Conservation (phyloP, 306 rosid genomes). For the Acmispon strigosus region DNA sequence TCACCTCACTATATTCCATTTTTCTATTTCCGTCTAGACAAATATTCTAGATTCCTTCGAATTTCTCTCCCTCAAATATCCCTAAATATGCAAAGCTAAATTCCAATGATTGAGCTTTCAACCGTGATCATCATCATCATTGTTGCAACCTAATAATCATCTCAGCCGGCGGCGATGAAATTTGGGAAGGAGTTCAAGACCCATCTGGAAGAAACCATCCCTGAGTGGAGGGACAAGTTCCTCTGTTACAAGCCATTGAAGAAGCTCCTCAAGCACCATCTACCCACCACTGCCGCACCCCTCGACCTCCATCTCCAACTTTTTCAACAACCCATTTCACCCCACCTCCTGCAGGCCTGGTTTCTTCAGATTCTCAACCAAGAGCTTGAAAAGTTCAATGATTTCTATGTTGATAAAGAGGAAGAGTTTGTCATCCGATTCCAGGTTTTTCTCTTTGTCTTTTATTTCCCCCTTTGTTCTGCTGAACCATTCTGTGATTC, state of each 20-base stretch:
- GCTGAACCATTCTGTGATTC: neutral
- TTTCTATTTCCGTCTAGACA: too few species aligned
- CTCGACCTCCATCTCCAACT: slow-evolving; percentile 15
- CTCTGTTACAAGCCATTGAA: slow-evolving; percentile 86
- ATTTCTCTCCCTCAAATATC: neutral
- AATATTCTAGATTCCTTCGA: neutral
- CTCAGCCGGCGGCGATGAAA: slow-evolving; percentile 42
- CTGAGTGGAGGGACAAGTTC: slow-evolving; percentile 98
- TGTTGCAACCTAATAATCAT: neutral
- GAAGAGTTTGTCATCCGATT: slow-evolving; percentile 86
- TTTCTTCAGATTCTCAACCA: slow-evolving; percentile 63
- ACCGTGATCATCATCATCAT: neutral
- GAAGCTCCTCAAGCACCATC: slow-evolving; percentile 59
- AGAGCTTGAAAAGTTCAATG: slow-evolving; percentile 83
- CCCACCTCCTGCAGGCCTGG: slow-evolving; percentile 55
- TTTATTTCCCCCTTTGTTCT: too few species aligned
- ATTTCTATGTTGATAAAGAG: slow-evolving; percentile 83
- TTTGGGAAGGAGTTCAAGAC: slow-evolving; percentile 88
- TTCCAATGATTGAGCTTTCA: neutral
- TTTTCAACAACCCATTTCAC: slow-evolving; percentile 25
- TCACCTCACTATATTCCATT: too few species aligned
- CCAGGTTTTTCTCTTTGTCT: slow-evolving; percentile 44
- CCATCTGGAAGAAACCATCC: slow-evolving; percentile 87
- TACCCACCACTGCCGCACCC: slow-evolving; percentile 7
- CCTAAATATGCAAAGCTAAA: neutral